Percentiles rank a stretch among this genome's conserved stretches.
phyloP scores from a whole-genome alignment of 345 rosid species.

The Populus pruinosa region DNA sequence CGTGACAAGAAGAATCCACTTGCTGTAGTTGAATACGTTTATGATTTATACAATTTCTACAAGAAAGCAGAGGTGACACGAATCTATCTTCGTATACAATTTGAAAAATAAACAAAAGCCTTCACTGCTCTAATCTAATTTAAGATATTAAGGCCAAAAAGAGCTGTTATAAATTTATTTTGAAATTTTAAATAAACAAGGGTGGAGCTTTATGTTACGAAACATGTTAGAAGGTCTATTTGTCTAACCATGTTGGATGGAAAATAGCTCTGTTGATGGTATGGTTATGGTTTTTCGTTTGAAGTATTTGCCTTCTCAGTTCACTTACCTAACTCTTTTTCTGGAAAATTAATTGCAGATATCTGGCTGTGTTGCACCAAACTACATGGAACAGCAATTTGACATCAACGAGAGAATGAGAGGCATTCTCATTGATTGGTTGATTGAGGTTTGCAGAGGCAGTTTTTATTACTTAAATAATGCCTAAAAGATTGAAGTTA shows the following conservation, averaged over 20 bases:
- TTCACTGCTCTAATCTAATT: background rate
- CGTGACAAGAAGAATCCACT: constrained; percentile 66
- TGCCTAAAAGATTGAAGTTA: background rate
- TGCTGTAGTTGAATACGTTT: constrained; percentile 78
- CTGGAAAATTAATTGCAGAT: constrained; percentile 38
- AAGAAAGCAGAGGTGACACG: constrained; percentile 67
- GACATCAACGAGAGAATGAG: constrained; percentile 93
- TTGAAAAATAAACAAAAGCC: background rate
- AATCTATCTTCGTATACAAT: background rate
- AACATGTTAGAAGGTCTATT: background rate
- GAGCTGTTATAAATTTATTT: background rate
- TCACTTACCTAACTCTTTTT: constrained; percentile 6
- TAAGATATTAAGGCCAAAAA: background rate
- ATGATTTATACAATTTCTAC: constrained; percentile 63
- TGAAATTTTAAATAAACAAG: background rate
- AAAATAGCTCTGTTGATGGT: background rate
- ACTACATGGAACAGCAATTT: constrained; percentile 68
- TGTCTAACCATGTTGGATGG: background rate
- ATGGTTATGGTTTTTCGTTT: background rate
- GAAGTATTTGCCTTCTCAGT: background rate
- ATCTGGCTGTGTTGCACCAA: constrained; percentile 47
- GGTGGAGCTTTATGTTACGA: background rate
- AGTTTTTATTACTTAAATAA: background rate
- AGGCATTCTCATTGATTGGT: constrained; percentile 89
- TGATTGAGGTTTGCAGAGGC: constrained; percentile 62